Base-by-base conservation (phyloP, 2,329 filamentous ascomycete genomes). In the Graphilbum ipis-grandicollis region DNA sequence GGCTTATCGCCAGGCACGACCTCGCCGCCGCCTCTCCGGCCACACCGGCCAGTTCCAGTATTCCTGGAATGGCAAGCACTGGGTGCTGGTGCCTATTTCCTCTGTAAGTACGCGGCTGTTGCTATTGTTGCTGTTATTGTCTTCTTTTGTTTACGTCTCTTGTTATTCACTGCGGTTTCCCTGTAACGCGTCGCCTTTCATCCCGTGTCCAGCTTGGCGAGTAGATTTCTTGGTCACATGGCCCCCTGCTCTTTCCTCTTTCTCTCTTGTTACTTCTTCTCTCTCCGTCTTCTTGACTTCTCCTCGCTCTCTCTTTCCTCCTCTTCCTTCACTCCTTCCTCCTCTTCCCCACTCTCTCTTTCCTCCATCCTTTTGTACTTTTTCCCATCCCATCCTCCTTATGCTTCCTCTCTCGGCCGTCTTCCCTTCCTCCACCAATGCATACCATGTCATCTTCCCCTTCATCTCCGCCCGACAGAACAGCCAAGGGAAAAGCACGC, bases 1-100 rank as follows among this genome's bases (percentile, higher is more conserved):
- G 23, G 17, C 32, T 9, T 57, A 63, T 41, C 56, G n/a, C n/a
- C n/a, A n/a, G n/a, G n/a, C n/a, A n/a, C 58, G 39, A 32, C 38
- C 37, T 14, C 55, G 5, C 36, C 37, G 19, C n/a, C 29, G 18
- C n/a, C n/a, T 13, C 8, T 1, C 18, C 23, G n/a, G 15, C 18
- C 23, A 14, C 13, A 29, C 36, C 23, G 18, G 40, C 38, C 39
- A 44, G 25, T 55, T 49, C 41, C 61, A 63, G 36, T 59, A 57
- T 12, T 49, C 56, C 19, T 66, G 62, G 61, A 55, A 52, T 30
- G 52, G 54, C 2, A 47, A 48, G 15, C 42, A 44, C n/a, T 57
- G 55, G 50, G 43, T 54, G 26, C 47, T 66, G n/a, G 26, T n/a
- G 26, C 26, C 25, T 28, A 28, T 13, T 25, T 28, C 26, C 26